A percentile compares a stretch with the other conserved stretches of the same genome.
These are phyloP conservation scores for Lentithecium fluviatile DNA, from an alignment of 495 filamentous ascomycete species.

Conservation along the genomic window DNA sequence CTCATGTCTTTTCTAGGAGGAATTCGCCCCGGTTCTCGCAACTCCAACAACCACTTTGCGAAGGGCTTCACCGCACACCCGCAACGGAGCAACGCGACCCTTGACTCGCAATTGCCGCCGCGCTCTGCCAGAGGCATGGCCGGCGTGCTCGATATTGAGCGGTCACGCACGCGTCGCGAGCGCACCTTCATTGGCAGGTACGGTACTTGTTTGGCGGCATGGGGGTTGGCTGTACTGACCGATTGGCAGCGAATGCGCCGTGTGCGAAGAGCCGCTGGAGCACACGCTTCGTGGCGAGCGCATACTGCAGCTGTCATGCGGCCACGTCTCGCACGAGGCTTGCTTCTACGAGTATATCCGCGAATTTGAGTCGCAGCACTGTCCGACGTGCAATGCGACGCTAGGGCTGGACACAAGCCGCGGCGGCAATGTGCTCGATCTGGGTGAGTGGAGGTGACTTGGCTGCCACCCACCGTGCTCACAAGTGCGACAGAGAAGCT, in stretches of 20 bases:
- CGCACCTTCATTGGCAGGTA: constrained; percentile 79
- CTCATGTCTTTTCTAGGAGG: constrained; percentile 38
- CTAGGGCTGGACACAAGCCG: constrained; percentile 91
- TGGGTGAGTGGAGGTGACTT: constrained; percentile 59
- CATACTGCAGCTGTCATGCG: constrained; percentile 93
- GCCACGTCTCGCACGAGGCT: constrained; percentile 94
- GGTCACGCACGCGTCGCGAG: constrained; percentile 78
- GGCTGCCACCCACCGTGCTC: background rate
- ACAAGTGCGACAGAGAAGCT: constrained; percentile 71
- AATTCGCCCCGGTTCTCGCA: constrained; percentile 34
- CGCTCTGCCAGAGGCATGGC: constrained; percentile 61
- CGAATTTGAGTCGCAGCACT: constrained; percentile 91
- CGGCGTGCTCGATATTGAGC: constrained; percentile 73
- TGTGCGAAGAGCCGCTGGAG: constrained; percentile 96
- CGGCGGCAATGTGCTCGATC: constrained; percentile 90
- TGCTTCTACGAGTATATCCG: constrained; percentile 99
- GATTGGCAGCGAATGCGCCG: constrained; percentile 71
- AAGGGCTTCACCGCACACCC: constrained; percentile 21
- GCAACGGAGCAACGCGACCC: constrained; percentile 18
- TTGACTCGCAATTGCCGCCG: constrained; percentile 27
- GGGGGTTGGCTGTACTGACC: too few species aligned
- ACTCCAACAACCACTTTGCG: constrained; percentile 5
- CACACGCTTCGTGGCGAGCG: constrained; percentile 94
- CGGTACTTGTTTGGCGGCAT: too few species aligned
- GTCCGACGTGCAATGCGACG: constrained; percentile 91